phyloP scores from a whole-genome alignment of 805 yeast species.

The Starmera quercuum region DNA sequence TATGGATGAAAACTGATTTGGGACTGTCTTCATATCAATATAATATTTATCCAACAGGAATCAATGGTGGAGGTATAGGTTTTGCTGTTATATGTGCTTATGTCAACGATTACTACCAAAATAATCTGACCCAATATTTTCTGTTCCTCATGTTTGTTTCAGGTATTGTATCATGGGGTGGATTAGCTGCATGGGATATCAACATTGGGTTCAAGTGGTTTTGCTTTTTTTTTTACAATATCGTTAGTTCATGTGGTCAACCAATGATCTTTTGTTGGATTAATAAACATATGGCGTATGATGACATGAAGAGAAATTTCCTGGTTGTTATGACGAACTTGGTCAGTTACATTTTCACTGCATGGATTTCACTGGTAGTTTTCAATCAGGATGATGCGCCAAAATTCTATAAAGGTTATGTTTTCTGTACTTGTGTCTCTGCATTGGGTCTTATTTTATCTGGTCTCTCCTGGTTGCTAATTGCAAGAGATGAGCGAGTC shows the following conservation, averaged over 20 bases:
- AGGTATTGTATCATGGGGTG: neutral
- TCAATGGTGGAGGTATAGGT: constrained; percentile 28
- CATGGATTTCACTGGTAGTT: constrained; percentile 1
- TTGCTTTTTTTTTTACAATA: constrained; percentile 1
- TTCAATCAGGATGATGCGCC: constrained; percentile 1
- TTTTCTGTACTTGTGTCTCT: neutral
- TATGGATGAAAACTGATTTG: constrained; percentile 32
- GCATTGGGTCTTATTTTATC: neutral
- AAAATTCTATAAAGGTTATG: constrained; percentile 1
- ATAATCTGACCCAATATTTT: neutral
- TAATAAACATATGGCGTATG: neutral
- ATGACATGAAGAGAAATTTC: constrained; percentile 1
- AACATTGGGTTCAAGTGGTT: constrained; percentile 1
- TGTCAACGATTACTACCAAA: constrained; percentile 22
- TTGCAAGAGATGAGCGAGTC: neutral
- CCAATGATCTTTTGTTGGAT: constrained; percentile 1
- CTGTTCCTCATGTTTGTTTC: neutral
- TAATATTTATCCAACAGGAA: constrained; percentile 30
- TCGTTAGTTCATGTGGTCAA: neutral
- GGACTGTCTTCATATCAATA: constrained; percentile 23
- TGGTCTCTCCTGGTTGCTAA: neutral
- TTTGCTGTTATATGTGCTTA: constrained; percentile 26
- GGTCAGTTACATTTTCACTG: constrained; percentile 1
- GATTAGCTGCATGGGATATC: neutral
- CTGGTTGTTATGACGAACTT: constrained; percentile 1